Evolutionary conservation across 2,329 filamentous ascomycete genomes (phyloP).

Genomic region (Sclerotiophoma versabilis): DNA sequence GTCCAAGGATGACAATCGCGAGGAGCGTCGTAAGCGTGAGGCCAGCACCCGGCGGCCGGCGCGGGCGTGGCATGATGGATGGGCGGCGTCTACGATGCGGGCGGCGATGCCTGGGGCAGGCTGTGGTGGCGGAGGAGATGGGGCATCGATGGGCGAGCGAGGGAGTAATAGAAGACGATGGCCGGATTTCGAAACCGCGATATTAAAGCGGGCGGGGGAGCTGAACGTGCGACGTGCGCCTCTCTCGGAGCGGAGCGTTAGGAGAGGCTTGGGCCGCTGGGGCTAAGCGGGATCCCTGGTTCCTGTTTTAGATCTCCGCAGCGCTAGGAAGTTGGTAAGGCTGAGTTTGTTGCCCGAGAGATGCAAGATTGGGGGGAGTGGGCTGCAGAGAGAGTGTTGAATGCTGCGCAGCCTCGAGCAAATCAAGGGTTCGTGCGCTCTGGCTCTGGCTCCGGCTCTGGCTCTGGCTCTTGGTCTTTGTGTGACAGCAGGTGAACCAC

Average conservation of each 20-base stretch:
- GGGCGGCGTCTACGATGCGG: conserved; percentile 28
- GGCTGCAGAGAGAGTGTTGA: neutral
- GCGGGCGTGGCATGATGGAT: conserved; percentile 47
- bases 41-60: conserved; percentile 50
- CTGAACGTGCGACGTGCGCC: conserved; percentile 20
- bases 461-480: too few relatives aligned
- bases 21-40: conserved; percentile 45
- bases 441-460: too few relatives aligned
- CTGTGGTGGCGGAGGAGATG: conserved; percentile 39
- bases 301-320: conserved; percentile 16
- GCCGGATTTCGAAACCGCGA: conserved; percentile 25
- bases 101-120: conserved; percentile 39
- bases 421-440: neutral
- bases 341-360: neutral
- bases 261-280: conserved; percentile 22
- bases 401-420: neutral
- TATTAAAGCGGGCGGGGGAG: conserved; percentile 22
- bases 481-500: conserved; percentile 3
- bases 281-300: conserved; percentile 9
- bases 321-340: conserved; percentile 13
- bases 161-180: conserved; percentile 18
- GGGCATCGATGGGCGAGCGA: conserved; percentile 38
- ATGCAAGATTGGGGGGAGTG: too few relatives aligned
- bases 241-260: conserved; percentile 16
- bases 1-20: conserved; percentile 45